A percentile compares a stretch with the other conserved stretches of the same genome.
Conservation (phyloP, 306 rosid species). For the Inga leiocalycina region DNA sequence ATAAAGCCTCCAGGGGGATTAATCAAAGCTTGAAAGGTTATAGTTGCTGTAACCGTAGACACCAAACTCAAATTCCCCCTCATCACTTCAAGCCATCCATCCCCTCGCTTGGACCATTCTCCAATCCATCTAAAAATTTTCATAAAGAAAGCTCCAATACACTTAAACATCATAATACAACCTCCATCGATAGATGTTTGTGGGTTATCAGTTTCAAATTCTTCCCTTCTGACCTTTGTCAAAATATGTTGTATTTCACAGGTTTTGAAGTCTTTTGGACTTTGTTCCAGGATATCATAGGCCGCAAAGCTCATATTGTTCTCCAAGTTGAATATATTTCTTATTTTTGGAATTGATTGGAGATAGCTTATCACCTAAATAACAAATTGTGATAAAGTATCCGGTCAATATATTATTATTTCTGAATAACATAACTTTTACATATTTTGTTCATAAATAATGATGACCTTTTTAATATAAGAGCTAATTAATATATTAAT, state of each 20-base stretch:
- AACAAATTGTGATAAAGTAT: background rate
- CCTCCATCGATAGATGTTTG: no score
- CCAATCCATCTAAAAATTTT: no score
- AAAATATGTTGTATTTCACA: no score
- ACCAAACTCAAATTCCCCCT: background rate
- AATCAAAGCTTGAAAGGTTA: background rate
- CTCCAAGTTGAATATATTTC: background rate
- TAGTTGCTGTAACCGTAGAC: background rate
- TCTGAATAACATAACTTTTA: no score
- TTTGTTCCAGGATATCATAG: background rate
- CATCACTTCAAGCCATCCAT: background rate
- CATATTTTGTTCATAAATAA: no score
- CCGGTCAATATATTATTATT: background rate
- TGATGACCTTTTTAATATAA: no score
- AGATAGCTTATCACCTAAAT: background rate
- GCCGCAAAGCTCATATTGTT: background rate
- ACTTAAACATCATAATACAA: no score
- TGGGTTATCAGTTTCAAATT: no score
- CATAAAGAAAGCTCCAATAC: no score
- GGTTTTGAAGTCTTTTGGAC: background rate
- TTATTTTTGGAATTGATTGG: background rate
- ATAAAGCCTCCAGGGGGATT: background rate
- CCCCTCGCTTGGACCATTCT: background rate
- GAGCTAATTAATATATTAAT: no score
- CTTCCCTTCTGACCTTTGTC: no score